Base-by-base conservation (phyloP, 179 eudicot genomes). In the Silene coronaria region DNA sequence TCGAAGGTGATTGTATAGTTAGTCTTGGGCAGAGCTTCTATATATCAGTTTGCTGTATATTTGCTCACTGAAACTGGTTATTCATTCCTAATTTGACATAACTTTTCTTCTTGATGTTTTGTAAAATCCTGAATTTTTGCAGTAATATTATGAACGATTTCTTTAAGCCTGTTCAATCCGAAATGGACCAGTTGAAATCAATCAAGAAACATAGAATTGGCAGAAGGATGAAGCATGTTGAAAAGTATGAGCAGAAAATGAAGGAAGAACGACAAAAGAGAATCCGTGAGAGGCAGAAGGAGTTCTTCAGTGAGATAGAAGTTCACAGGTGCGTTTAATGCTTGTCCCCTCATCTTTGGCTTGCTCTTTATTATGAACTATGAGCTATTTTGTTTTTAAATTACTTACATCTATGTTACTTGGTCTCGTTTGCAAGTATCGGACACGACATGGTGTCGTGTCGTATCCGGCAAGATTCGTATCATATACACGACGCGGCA, bases 261-360 rank as follows among this genome's bases (percentile, higher is more conserved):
- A 96, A 93, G 87, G 99, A 96, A 74, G 99, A 96, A 61, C 92
- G 99, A 45, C 97, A 89, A 76, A 96, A 88, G 86, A 86, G 97
- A 85, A 86, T 86, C 17, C 92, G 93, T 69, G 97, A 92, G 84
- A 89, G 93, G 85, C 99, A 96, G 79, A 96, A 93, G 86, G 99
- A 96, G 76, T 96, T 96, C 88, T 96, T 96, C 71, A 88, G 91
- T 81, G 99, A 96, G 75, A 80, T 96, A 72, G 99, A 96, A 87
- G 73, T 84, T 83, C 99, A 96, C 88, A 91, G 86, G 99, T 96
- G 74, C 38, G 85, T 75, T 21, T 68, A 34, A 58, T 66, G 17
- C 22, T 62, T 34, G 32, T 8, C 46, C 28, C 34, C 9, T 46
- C 26, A 46, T 80, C 17, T 16, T 67, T 26, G 8, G 23, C 55